A percentile compares a stretch with the other conserved stretches of the same genome.
Conservation (phyloP, 2,329 filamentous ascomycete genomes). For the Fusarium abutilonis region DNA sequence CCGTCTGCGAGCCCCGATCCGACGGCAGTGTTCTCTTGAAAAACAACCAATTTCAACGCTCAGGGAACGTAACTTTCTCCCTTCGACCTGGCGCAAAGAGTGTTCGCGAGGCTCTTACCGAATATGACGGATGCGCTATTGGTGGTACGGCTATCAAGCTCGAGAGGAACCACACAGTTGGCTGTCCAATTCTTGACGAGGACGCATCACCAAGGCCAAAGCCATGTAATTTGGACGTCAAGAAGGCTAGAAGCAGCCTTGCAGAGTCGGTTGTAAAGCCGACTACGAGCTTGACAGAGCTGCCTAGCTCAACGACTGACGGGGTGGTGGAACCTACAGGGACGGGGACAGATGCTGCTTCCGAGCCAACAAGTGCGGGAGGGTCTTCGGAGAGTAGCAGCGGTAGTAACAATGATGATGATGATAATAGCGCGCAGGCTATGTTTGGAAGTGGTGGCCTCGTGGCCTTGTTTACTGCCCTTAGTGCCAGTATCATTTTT, state of each 20-base stretch:
- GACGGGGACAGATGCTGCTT: conserved; percentile 47
- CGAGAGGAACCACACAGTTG: conserved; percentile 20
- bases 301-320: conserved; percentile 14
- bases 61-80: conserved; percentile 14
- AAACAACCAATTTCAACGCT: conserved; percentile 16
- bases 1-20: conserved; percentile 13
- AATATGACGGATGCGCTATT: conserved; percentile 19
- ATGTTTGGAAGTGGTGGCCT: not conserved
- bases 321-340: not conserved
- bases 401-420: no score
- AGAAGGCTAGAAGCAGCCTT: conserved; percentile 20
- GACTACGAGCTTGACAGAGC: conserved; percentile 22
- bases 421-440: not conserved
- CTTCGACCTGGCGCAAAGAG: conserved; percentile 17
- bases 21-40: conserved; percentile 22
- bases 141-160: conserved; percentile 20
- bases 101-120: conserved; percentile 8
- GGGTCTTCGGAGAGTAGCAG: conserved; percentile 67
- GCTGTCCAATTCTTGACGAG: conserved; percentile 14
- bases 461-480: not conserved
- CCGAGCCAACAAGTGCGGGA: not conserved
- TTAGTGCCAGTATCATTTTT: not conserved
- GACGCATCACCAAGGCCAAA: conserved; percentile 22
- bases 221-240: conserved; percentile 21
- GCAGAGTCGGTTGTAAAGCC: conserved; percentile 19